A percentile compares a stretch with the other conserved stretches of the same genome.
Evolutionary conservation across 768 basidiomycete genomes (phyloP).

Genomic region (Tylopilus subfusipes): DNA sequence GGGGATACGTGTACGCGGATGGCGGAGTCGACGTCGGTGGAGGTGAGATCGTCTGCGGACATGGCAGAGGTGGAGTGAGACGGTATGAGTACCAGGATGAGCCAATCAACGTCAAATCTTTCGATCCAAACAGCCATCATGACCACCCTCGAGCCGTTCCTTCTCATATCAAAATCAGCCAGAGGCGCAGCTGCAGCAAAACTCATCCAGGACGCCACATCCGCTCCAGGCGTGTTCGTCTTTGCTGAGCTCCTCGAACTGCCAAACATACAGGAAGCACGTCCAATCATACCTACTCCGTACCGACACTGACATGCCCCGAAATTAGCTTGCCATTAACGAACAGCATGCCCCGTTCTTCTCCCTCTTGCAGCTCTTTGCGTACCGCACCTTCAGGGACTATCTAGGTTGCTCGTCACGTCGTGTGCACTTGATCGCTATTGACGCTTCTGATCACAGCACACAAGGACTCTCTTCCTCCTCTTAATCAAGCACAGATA

Average conservation of each 20-base stretch:
- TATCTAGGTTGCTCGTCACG: slow-evolving; percentile 62
- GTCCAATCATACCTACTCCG: slow-evolving; percentile 10
- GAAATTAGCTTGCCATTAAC: slow-evolving; percentile 58
- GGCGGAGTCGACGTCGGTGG: slow-evolving; percentile 38
- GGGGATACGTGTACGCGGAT: slow-evolving; percentile 74
- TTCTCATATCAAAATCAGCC: slow-evolving; percentile 87
- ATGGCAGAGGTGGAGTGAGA: slow-evolving; percentile 3
- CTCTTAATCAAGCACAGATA: slow-evolving; percentile 67
- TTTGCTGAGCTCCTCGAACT: slow-evolving; percentile 86
- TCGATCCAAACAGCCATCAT: slow-evolving; percentile 21
- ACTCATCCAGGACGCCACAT: slow-evolving; percentile 79
- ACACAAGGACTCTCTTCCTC: slow-evolving; percentile 61
- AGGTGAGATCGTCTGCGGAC: slow-evolving; percentile 16
- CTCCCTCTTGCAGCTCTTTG: slow-evolving; percentile 77
- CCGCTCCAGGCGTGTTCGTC: slow-evolving; percentile 87
- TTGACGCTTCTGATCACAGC: slow-evolving; percentile 39
- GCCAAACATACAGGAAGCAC: slow-evolving; percentile 81
- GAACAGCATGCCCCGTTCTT: slow-evolving; percentile 62
- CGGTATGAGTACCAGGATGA: neutral
- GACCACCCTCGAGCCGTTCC: slow-evolving; percentile 77
- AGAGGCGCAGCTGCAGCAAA: slow-evolving; percentile 94
- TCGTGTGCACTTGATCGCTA: neutral
- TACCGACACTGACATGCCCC: neutral
- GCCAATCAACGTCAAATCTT: neutral
- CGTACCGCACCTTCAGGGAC: slow-evolving; percentile 83